Base-by-base conservation (phyloP, 1,139 yeast genomes). In the Chernovozyma sophiae-reginae region DNA sequence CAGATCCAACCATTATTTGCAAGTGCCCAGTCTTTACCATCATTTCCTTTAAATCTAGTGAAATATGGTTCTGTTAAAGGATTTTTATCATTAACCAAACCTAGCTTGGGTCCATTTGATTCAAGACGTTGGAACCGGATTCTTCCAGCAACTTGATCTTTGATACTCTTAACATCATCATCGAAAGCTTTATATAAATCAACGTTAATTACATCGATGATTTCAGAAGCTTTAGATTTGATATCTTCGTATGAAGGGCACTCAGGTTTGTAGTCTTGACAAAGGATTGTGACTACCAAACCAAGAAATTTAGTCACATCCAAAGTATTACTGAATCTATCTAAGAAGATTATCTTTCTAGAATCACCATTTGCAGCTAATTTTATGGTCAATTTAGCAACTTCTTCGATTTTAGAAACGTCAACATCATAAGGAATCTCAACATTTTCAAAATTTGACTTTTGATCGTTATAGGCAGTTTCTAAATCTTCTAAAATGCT, bases 1-100 rank as follows among this genome's bases (percentile, higher is more conserved):
- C 98, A 92, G 39, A 92, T 89, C 97, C 97, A 92, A 31, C 98
- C 98, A 53, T 92, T 92, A 55, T 92, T 92, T 4, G 96, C 97
- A 43, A 92, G 65, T 1, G 90, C 86, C 65, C 79, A 79, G 1
- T 69, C 61, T 0, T 57, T 52, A 10, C 63, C 60, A 15, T 35
- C 31, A 15, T 36, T 33, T n/a, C 31, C 70, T 3, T 52, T 58
- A 47, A 90, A 78, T 41, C 89, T 68, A 2, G 97, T 87, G 57
- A 92, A 92, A 58, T 90, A 92, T 3, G 89, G 79, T 56, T 92
- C 97, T 3, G 86, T 77, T 34, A 92, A 65, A 0, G 96, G 96
- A 7, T 52, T 48, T 13, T 72, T 56, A 2, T 49, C 47, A 5
- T 80, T 77, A 36, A 90, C 69, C 8, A 56, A 54, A 3, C 97